Conservation (phyloP, 192 early-diverging fungal genomes). For the Entomortierella chlamydospora region DNA sequence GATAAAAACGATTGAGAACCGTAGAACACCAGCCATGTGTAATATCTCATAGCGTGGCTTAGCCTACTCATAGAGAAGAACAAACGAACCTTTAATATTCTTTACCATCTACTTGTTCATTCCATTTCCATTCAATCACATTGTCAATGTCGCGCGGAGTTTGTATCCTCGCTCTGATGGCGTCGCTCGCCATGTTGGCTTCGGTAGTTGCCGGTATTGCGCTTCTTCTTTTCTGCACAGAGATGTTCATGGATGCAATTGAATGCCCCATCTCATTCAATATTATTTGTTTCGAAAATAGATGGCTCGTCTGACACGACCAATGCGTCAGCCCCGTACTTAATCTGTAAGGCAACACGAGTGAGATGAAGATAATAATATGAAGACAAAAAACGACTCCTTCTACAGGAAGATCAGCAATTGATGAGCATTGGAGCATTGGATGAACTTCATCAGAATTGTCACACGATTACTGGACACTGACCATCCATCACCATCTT, state of each 20-base stretch:
- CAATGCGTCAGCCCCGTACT: no score
- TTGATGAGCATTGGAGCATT: not conserved
- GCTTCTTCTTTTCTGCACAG: not conserved
- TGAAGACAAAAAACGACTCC: no score
- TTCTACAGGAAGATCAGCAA: not conserved
- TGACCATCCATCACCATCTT: not conserved
- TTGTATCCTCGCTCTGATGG: constrained; percentile 14
- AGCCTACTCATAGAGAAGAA: not conserved
- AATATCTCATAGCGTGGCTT: constrained; percentile 8
- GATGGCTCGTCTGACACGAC: no score
- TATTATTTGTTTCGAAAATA: no score
- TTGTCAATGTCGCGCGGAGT: constrained; percentile 15
- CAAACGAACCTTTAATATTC: not conserved
- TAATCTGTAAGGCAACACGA: no score
- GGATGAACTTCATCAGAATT: not conserved
- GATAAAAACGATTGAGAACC: constrained; percentile 56
- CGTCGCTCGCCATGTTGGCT: constrained; percentile 21
- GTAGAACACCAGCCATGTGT: constrained; percentile 27
- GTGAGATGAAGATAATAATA: no score
- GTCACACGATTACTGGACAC: not conserved
- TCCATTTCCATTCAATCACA: not conserved
- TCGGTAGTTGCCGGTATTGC: constrained; percentile 18
- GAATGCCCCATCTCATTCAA: no score
- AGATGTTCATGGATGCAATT: no score
- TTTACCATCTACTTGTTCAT: not conserved